Evolutionary conservation across 306 rosid species (phyloP).

Genomic region (Castanospermum australe): DNA sequence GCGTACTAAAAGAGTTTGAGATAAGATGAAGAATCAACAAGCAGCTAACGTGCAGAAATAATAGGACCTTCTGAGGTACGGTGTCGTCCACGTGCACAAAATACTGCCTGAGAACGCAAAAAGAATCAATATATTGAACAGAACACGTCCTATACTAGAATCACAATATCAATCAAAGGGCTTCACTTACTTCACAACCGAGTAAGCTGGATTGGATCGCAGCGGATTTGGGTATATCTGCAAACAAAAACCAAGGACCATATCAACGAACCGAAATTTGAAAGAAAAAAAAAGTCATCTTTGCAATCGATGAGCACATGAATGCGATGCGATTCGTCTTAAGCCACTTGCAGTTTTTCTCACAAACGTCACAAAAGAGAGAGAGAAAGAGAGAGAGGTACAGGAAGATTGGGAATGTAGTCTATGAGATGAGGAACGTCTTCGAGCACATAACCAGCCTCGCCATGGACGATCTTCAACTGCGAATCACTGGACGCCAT

Average conservation of each 20-base stretch:
- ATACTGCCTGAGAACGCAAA: slow-evolving; percentile 65
- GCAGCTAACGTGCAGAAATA: not conserved
- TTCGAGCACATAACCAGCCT: slow-evolving; percentile 70
- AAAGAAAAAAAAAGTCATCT: not conserved
- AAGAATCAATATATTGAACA: slow-evolving; percentile 11
- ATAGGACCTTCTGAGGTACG: slow-evolving; percentile 69
- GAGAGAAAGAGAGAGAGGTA: slow-evolving; percentile 6
- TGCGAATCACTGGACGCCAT: slow-evolving; percentile 41
- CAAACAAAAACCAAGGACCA: slow-evolving; percentile 11
- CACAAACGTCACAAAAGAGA: not conserved
- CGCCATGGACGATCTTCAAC: slow-evolving; percentile 55
- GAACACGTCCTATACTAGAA: slow-evolving; percentile 17
- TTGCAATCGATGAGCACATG: not conserved
- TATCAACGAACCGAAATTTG: too few relatives aligned
- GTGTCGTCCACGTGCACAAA: slow-evolving; percentile 87
- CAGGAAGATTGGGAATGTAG: slow-evolving; percentile 67
- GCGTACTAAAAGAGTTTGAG: not conserved
- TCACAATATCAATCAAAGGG: not conserved
- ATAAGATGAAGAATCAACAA: not conserved
- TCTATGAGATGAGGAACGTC: slow-evolving; percentile 90
- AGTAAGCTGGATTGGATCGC: slow-evolving; percentile 94
- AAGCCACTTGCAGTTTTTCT: not conserved
- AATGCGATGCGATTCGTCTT: not conserved
- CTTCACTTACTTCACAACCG: slow-evolving; percentile 83
- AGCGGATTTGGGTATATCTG: slow-evolving; percentile 84